Base-by-base conservation (phyloP, 331 rosid species). In the Phaseolus coccineus region DNA sequence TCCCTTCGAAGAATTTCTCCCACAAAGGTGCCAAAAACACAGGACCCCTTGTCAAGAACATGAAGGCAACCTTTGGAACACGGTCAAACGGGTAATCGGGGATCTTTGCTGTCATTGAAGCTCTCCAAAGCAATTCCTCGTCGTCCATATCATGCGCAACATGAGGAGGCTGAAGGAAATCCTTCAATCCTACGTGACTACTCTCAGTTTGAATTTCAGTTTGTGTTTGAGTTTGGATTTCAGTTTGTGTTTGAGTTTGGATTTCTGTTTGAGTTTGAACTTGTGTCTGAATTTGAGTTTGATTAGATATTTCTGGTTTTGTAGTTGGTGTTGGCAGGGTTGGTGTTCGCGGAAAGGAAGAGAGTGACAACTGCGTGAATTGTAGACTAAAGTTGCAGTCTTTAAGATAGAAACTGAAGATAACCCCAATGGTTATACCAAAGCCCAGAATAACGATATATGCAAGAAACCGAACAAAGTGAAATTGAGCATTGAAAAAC, bases 1-100 rank as follows among this genome's bases (percentile, higher is more conserved):
- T 84, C 4, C 97, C 98, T 70, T 82, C 67, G 80, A 94, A 94
- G 85, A 94, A 91, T 44, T 84, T 69, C 76, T 92, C 94, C 98
- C 98, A 94, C 51, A 94, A 77, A 8, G 96, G 95, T 48, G 92
- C 95, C 64, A 94, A 52, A 53, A 56, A 57, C 71, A 94, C 87
- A 58, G 89, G 91, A 22, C 98, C 98, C 77, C 78, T 87, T 37
- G 88, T 85, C 89, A 94, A 81, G 79, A 91, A 94, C 97, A 94
- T 73, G 85, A 94, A 94, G 7, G 98, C 97, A 77, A 94, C 87
- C 78, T 92, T 94, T 0, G 97, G 97, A 52, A 88, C 87, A 39
- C 95, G 76, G 25, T 80, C 75, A 78, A 87, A 94, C 0, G 98
- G 98, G 71, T 80, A 92, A 6, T 81, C 71, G 0, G 39, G n/a